Base-by-base conservation (phyloP, 2,329 filamentous ascomycete species). In the Alternaria conjuncta region DNA sequence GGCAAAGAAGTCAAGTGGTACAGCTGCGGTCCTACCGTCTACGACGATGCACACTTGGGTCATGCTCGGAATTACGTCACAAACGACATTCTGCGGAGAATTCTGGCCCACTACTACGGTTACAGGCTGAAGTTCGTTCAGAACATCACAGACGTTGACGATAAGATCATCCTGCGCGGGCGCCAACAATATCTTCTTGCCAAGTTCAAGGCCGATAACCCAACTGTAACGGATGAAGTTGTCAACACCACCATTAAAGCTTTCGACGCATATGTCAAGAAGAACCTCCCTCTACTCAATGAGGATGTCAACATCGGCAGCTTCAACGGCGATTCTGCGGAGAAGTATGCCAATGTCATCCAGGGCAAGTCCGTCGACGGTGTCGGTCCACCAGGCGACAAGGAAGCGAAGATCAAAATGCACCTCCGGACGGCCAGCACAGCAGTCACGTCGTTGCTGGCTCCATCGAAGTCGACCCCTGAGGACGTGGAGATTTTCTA, bases 21-120 rank as follows among this genome's bases (percentile, higher is more conserved):
- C 80, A 91, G 90, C 70, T 97, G 94, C 83, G 94, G 94, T 18
- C 93, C 93, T 61, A 97, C 93, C 1, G 90, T 92, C 45, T 94
- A 94, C 78, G 92, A 94, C 78, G 90, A 94, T 81, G 87, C 90
- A 66, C 92, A 95, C 83, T 81, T 95, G 65, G 91, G 93, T 28
- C 93, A 97, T 80, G 93, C 92, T 28, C 86, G 93, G 71, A 97
- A 97, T 82, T 97, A 97, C 86, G 92, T 97, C 67, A 92, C 90
- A 54, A 95, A 92, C 49, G 94, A 97, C 79, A 94, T 97, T 68
- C 89, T 97, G 5, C 88, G 94, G 65, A 89, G 94, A 73, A 92
- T 97, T 72, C 82, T 97, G 80, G 85, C 87, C 74, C 89, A 95
- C 79, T 95, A 96, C 81, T 96, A 97, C 78, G 88, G 89, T 65